Evolutionary conservation across 1,284 basidiomycete genomes (phyloP).

Genomic region (Fereydounia khargensis): DNA sequence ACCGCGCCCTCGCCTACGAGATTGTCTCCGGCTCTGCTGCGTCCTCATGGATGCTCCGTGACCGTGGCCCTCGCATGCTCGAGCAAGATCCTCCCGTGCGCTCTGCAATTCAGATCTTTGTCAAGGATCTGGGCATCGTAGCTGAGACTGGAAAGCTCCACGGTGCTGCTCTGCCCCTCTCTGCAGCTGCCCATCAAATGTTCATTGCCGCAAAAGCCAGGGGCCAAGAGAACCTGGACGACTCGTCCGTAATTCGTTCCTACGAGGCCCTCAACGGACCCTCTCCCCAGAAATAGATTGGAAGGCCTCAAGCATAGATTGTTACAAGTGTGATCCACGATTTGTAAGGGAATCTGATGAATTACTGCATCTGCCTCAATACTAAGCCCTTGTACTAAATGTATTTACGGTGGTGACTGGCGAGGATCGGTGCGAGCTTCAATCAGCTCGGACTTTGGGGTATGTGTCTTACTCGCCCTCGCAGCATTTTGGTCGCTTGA

Average conservation of each 20-base stretch:
- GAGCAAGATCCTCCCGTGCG: conserved; percentile 11
- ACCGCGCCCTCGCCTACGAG: conserved; percentile 49
- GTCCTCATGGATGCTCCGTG: conserved; percentile 52
- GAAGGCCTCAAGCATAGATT: no score
- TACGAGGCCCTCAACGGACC: conserved; percentile 17
- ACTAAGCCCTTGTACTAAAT: no score
- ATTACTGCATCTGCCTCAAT: no score
- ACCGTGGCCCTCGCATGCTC: conserved; percentile 42
- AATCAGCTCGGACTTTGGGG: no score
- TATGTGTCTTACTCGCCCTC: no score
- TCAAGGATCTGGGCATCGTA: conserved; percentile 16
- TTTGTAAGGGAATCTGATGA: no score
- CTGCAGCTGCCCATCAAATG: conserved; percentile 11
- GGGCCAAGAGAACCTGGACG: conserved; percentile 8
- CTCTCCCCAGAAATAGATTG: not conserved
- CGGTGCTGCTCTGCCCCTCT: conserved; percentile 9
- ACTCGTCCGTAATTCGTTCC: conserved; percentile 11
- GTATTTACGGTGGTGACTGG: no score
- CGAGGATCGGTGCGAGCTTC: no score
- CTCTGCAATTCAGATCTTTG: conserved; percentile 11
- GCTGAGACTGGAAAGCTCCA: conserved; percentile 7
- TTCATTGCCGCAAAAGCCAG: conserved; percentile 9
- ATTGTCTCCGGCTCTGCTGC: conserved; percentile 55
- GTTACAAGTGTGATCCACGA: no score
- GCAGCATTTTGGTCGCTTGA: no score